Evolutionary conservation across 1,284 basidiomycete genomes (phyloP).

Genomic region (Vanrija humicola): DNA sequence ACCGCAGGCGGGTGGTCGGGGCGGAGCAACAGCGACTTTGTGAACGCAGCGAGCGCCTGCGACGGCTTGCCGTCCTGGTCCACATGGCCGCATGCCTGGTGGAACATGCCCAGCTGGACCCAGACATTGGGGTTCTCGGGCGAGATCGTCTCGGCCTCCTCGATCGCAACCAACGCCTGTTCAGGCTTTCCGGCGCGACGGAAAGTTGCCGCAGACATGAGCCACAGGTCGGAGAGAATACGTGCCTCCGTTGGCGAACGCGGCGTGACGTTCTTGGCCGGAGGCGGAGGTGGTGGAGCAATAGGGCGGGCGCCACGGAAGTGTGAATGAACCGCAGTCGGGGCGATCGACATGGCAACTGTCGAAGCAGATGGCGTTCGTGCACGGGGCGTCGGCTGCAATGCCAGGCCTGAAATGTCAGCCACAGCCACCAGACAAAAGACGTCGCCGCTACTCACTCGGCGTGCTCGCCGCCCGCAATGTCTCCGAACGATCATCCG

Average conservation of each 20-base stretch:
- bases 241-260: constrained; percentile 63
- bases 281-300: constrained; percentile 22
- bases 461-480: not conserved
- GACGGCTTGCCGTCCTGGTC: not conserved
- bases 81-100: constrained; percentile 42
- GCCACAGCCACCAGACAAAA: not conserved
- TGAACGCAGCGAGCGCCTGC: constrained; percentile 62
- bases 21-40: constrained; percentile 74
- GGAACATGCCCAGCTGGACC: constrained; percentile 85
- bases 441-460: not conserved
- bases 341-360: constrained; percentile 47
- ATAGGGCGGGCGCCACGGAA: constrained; percentile 37
- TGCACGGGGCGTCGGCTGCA: constrained; percentile 1
- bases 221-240: constrained; percentile 81
- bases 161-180: constrained; percentile 82
- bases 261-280: constrained; percentile 12
- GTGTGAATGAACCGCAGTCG: constrained; percentile 80
- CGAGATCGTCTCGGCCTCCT: constrained; percentile 89
- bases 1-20: constrained; percentile 71
- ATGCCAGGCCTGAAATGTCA: constrained; percentile 1
- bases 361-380: constrained; percentile 26
- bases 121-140: constrained; percentile 84
- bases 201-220: constrained; percentile 91
- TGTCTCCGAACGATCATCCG: not conserved
- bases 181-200: constrained; percentile 81